phyloP scores from a whole-genome alignment of 139 green algal genomes.

The Micractinium sp. region DNA sequence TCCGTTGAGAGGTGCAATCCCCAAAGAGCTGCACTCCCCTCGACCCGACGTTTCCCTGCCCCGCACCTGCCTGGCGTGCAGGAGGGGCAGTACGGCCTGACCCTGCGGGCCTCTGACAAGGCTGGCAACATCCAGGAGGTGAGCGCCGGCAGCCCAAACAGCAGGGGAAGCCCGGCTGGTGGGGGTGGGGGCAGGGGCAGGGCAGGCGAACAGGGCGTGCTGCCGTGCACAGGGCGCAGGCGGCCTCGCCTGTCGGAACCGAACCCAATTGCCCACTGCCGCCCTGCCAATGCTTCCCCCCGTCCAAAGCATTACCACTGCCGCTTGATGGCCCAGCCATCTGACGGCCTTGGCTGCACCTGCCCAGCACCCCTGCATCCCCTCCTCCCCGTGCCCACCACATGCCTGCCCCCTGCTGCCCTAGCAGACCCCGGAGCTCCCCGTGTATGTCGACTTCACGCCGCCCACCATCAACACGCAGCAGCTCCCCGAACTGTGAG shows the following conservation, averaged over 20 bases:
- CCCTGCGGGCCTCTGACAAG: constrained; percentile 39
- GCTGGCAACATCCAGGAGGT: constrained; percentile 26
- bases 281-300: neutral
- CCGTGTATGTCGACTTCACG: constrained; percentile 35
- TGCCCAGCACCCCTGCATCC: too few relatives aligned
- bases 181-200: neutral
- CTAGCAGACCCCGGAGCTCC: constrained; percentile 12
- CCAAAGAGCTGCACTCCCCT: too few relatives aligned
- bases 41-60: too few relatives aligned
- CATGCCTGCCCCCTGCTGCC: neutral
- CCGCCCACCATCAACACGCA: constrained; percentile 17
- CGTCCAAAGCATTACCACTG: neutral
- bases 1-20: too few relatives aligned
- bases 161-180: neutral
- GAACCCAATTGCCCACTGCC: neutral
- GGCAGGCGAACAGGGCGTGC: too few relatives aligned
- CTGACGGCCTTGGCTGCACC: neutral
- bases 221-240: neutral
- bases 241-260: neutral
- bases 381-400: neutral
- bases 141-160: neutral
- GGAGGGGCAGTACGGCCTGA: constrained; percentile 47
- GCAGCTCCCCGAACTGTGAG: neutral
- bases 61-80: neutral
- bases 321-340: neutral